Evolutionary conservation across 177 flowering plant species (phyloP).

Genomic region (Vitis hybrid): DNA sequence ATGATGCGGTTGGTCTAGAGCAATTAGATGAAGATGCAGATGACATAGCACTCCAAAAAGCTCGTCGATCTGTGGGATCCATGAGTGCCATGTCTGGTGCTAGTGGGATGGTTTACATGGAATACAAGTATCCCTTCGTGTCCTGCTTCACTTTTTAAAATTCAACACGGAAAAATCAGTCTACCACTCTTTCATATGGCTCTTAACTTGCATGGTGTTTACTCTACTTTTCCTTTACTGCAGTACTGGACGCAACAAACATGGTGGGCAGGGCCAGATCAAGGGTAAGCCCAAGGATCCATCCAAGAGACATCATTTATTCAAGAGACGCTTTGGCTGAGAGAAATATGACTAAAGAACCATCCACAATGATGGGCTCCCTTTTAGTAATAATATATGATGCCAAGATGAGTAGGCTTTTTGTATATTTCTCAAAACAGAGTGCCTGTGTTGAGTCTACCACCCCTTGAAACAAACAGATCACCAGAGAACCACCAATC

Average conservation of each 20-base stretch:
- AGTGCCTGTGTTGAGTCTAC: too few relatives aligned
- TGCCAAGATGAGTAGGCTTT: too few relatives aligned
- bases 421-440: too few relatives aligned
- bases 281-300: constrained; percentile 94
- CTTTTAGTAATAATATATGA: not conserved
- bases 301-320: constrained; percentile 68
- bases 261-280: constrained; percentile 41
- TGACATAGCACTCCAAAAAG: constrained; percentile 74
- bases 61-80: constrained; percentile 67
- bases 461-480: too few relatives aligned
- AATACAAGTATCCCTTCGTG: constrained; percentile 47
- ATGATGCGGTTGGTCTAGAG: constrained; percentile 84
- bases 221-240: constrained; percentile 6
- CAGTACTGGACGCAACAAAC: constrained; percentile 63
- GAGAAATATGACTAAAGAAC: not conserved
- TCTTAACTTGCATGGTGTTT: not conserved
- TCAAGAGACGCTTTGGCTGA: constrained; percentile 69
- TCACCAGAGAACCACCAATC: too few relatives aligned
- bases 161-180: not conserved
- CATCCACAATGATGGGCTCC: too few relatives aligned
- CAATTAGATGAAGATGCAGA: constrained; percentile 88
- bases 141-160: not conserved
- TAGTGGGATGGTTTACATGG: constrained; percentile 88
- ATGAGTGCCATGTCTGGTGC: constrained; percentile 98
- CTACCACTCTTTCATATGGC: not conserved